These are phyloP conservation scores for Coniosporium tulheliwenetii DNA, from an alignment of 2,329 filamentous ascomycete species.

Conservation along the genomic window DNA sequence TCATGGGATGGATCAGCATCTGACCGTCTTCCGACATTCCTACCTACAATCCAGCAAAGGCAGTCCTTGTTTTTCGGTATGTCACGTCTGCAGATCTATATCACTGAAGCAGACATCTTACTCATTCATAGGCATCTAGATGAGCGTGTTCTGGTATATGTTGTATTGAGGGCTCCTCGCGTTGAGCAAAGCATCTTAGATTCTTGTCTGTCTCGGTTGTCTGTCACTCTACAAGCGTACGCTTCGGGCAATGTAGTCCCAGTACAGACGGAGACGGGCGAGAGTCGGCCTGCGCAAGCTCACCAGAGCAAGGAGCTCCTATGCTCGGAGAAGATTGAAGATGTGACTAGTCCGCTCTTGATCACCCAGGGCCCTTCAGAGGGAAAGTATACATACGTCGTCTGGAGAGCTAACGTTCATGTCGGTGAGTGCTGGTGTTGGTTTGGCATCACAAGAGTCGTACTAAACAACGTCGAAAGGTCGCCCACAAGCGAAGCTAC, in stretches of 20 bases:
- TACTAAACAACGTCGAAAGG: constrained; percentile 6
- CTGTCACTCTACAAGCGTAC: constrained; percentile 50
- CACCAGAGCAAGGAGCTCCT: constrained; percentile 36
- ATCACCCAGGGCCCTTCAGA: too few species aligned
- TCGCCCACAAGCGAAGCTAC: constrained; percentile 43
- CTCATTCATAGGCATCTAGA: constrained; percentile 44
- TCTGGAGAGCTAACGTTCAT: constrained; percentile 22
- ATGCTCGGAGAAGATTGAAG: constrained; percentile 24
- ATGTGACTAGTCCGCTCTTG: too few species aligned
- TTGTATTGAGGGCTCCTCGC: constrained; percentile 50
- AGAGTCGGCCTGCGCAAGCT: too few species aligned
- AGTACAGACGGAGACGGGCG: constrained; percentile 7
- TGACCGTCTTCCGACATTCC: constrained; percentile 26
- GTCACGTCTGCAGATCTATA: constrained; percentile 16
- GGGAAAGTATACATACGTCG: constrained; percentile 15
- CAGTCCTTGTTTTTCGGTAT: constrained; percentile 58
- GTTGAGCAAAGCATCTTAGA: constrained; percentile 41
- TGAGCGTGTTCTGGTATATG: constrained; percentile 54
- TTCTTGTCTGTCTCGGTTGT: constrained; percentile 45
- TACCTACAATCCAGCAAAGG: constrained; percentile 45
- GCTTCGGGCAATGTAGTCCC: constrained; percentile 36
- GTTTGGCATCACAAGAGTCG: too few species aligned
- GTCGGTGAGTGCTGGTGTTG: constrained; percentile 8
- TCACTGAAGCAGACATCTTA: constrained; percentile 29
- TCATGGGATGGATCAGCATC: constrained; percentile 28